These are phyloP conservation scores for Leavenworthia alabamica DNA, from an alignment of 345 rosid species.

Conservation along the genomic window DNA sequence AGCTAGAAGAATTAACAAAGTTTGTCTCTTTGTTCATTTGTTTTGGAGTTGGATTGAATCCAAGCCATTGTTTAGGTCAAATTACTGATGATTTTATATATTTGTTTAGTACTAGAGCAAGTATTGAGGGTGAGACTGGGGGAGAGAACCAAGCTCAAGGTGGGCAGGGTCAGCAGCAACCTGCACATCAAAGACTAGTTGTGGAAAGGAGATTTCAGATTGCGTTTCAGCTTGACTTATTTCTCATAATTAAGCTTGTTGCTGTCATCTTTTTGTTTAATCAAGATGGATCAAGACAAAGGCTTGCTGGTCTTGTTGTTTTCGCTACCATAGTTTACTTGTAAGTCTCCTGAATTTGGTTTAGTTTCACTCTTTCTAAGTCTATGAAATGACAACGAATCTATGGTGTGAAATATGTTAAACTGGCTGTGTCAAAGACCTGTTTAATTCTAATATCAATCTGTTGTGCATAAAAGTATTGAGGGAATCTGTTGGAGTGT, in stretches of 20 bases:
- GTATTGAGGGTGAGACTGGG: conserved; percentile 18
- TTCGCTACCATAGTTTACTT: conserved; percentile 78
- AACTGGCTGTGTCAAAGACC: background rate
- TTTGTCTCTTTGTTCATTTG: background rate
- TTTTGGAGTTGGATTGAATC: background rate
- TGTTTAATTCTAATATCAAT: background rate
- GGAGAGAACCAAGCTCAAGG: conserved; percentile 33
- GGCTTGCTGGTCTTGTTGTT: conserved; percentile 75
- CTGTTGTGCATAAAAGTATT: background rate
- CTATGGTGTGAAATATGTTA: background rate
- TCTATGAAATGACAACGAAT: background rate
- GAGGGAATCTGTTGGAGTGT: background rate
- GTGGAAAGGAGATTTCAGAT: conserved; percentile 84
- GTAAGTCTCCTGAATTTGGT: conserved; percentile 44
- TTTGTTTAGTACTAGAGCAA: conserved; percentile 26
- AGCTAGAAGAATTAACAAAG: background rate
- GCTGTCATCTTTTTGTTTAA: conserved; percentile 89
- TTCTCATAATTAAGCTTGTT: conserved; percentile 85
- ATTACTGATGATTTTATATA: background rate
- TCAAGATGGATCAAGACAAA: conserved; percentile 97
- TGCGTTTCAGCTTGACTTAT: conserved; percentile 85
- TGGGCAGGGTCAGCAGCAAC: conserved; percentile 53
- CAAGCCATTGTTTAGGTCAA: background rate
- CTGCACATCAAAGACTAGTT: conserved; percentile 63
- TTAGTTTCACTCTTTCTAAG: background rate